Percentiles rank a stretch among this genome's conserved stretches.
Conservation (phyloP, 2,329 filamentous ascomycete genomes). For the Cladosporium velox region DNA sequence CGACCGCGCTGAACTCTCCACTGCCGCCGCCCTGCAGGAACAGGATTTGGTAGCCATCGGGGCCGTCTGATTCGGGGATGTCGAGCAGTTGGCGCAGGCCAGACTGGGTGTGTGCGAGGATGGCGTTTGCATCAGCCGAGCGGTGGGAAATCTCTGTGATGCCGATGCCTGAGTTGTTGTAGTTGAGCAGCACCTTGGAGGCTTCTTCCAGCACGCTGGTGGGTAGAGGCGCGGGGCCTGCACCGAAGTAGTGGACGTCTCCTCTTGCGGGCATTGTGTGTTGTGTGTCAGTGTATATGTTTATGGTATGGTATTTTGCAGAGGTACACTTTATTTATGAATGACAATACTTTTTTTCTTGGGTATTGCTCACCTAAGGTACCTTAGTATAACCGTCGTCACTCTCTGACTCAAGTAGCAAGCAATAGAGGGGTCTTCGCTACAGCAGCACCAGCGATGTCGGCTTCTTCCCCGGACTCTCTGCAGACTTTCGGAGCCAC, state of each 20-base stretch:
- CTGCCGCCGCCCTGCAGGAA: conserved; percentile 87
- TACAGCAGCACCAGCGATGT: neutral
- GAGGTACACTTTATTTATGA: neutral
- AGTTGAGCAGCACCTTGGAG: conserved; percentile 77
- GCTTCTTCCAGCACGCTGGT: conserved; percentile 78
- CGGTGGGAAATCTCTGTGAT: conserved; percentile 91
- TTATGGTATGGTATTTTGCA: neutral
- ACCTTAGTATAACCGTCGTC: neutral
- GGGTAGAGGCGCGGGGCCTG: conserved; percentile 84
- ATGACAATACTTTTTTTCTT: neutral
- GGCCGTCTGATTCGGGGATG: conserved; percentile 76
- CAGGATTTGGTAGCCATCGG: conserved; percentile 81
- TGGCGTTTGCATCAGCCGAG: conserved; percentile 72
- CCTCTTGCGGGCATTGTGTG: conserved; percentile 67
- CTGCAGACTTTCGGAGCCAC: neutral
- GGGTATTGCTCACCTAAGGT: conserved; percentile 1
- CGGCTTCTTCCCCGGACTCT: conserved; percentile 11
- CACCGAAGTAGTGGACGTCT: conserved; percentile 84
- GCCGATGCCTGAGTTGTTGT: conserved; percentile 76
- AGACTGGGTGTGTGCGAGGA: conserved; percentile 76
- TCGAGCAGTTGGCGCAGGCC: conserved; percentile 74
- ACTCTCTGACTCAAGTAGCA: conserved; percentile 3
- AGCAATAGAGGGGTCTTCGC: neutral
- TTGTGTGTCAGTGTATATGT: neutral
- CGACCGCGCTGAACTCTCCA: conserved; percentile 79